phyloP scores from a whole-genome alignment of 441 rosid species.

The Arabidopsis lyrata region DNA sequence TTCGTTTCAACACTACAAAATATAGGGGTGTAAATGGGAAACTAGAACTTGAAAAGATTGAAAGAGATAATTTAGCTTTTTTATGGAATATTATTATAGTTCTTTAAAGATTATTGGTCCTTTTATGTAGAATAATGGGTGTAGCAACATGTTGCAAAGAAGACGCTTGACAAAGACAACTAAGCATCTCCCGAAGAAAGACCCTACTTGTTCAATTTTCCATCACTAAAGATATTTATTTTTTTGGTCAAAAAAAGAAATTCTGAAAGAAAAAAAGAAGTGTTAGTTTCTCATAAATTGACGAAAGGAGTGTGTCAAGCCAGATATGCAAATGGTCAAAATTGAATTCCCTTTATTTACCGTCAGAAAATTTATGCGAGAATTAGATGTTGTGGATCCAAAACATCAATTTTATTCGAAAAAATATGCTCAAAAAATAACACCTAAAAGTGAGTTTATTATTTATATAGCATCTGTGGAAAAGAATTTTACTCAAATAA shows the following conservation, averaged over 20 bases:
- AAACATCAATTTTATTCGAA: not conserved
- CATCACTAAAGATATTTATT: constrained; percentile 4
- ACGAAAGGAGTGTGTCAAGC: not conserved
- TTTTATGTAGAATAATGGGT: not conserved
- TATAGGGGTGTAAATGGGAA: not conserved
- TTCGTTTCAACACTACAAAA: not conserved
- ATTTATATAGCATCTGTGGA: too few species aligned
- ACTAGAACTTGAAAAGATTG: constrained; percentile 10
- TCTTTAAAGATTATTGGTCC: not conserved
- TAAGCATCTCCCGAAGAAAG: not conserved
- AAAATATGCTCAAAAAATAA: too few species aligned
- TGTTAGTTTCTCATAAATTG: not conserved
- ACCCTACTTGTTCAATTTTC: constrained; percentile 23
- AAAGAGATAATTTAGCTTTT: not conserved
- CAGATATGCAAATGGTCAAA: not conserved
- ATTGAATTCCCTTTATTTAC: not conserved
- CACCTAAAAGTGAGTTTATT: too few species aligned
- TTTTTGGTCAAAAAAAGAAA: not conserved
- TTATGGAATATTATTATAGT: not conserved
- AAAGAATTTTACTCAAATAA: too few species aligned
- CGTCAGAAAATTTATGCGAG: not conserved
- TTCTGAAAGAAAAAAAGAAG: not conserved
- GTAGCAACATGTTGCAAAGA: constrained; percentile 24
- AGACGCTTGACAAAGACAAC: not conserved
- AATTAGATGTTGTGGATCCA: not conserved